Conservation (phyloP, 2,329 filamentous ascomycete species). For the Pestalotiopsis sp. region DNA sequence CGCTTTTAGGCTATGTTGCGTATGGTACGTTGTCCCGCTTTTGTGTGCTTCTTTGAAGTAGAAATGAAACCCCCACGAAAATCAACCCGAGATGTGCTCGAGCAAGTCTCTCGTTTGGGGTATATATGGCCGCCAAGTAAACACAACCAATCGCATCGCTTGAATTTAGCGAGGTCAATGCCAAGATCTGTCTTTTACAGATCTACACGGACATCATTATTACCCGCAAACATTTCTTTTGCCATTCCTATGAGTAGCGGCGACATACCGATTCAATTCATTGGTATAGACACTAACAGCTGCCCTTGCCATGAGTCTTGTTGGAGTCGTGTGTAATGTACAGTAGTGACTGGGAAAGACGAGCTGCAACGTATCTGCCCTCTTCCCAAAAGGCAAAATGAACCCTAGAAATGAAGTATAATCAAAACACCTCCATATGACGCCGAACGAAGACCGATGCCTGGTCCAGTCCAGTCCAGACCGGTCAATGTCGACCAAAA, state of each 20-base stretch:
- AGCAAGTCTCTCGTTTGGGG: background rate
- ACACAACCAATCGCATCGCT: background rate
- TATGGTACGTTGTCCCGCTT: background rate
- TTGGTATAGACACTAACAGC: background rate
- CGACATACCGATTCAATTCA: background rate
- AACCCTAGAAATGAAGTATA: conserved; percentile 1
- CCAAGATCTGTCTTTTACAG: no score
- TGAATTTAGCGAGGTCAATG: background rate
- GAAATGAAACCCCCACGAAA: background rate
- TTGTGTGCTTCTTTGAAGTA: background rate
- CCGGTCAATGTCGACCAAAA: conserved; percentile 3
- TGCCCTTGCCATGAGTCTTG: background rate
- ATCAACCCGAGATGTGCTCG: background rate
- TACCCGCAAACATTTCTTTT: background rate
- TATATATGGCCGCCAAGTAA: background rate
- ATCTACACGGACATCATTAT: no score
- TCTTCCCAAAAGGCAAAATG: background rate
- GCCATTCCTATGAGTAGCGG: background rate
- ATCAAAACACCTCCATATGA: conserved; percentile 1
- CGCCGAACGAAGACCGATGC: background rate
- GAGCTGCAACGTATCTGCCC: background rate
- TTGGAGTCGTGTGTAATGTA: background rate
- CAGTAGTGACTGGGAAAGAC: background rate
- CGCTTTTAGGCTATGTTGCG: background rate
- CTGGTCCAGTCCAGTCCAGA: background rate